Base-by-base conservation (phyloP, 768 basidiomycete species). In the Grammothele lineata region DNA sequence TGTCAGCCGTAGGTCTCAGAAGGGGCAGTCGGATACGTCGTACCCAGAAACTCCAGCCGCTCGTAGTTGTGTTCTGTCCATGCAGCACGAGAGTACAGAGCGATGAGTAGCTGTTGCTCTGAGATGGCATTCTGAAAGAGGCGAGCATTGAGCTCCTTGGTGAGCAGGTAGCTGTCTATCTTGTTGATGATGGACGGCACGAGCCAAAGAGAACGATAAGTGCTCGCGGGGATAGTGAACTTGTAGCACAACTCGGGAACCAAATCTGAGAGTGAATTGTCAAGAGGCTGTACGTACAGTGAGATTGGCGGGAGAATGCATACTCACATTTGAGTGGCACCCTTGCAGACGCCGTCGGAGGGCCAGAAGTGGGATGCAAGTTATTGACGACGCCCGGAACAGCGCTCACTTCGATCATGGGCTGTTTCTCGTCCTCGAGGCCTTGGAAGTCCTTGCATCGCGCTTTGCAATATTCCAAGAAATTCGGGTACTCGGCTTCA, bases 221-320 rank as follows among this genome's bases (percentile, higher is more conserved):
- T 78, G 64, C 87, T 90, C 21, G 84, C 84, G 27, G 87, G 80
- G 49, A 90, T 69, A 9, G 81, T 83, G 58, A 77, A 81, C 57
- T 79, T 85, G 35, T 74, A 75, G 58, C 83, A 87, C 14, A 91
- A 68, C 62, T 92, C 90, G n/a, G 90, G 90, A 56, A 92, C 88
- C 33, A 92, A 70, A 62, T 86, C 89, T 92, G 59, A 8, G 45
- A n/a, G n/a, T n/a, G 51, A 35, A 55, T 42, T 47, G 47, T 48
- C 27, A 30, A n/a, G n/a, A n/a, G n/a, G n/a, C n/a, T n/a, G n/a
- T n/a, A n/a, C n/a, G n/a, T n/a, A n/a, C n/a, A n/a, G n/a, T n/a
- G n/a, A n/a, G 24, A 37, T 23, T 22, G 40, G 36, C 21, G 15
- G 30, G 34, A 36, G 23, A 11, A 37, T 5, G 33, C 12, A 27